Base-by-base conservation (phyloP, 495 filamentous ascomycete species). In the Pyronema omphalodes region DNA sequence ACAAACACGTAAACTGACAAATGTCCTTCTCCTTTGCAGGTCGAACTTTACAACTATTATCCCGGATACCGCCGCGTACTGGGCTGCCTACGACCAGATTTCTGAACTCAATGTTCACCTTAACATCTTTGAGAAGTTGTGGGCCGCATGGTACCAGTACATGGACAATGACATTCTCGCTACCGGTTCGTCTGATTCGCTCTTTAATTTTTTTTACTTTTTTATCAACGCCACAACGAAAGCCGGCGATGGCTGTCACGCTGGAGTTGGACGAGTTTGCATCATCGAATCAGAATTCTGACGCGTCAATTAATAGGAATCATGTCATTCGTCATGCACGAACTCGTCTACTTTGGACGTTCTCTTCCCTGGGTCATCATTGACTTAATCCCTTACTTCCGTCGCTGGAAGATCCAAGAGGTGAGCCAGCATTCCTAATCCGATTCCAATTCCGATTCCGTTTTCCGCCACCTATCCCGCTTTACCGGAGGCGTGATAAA, bases 111-210 rank as follows among this genome's bases (percentile, higher is more conserved):
- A 91, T 75, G 73, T 93, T 48, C 77, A 89, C 45, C 75, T 96
- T 47, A 94, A 91, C 68, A 69, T 84, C 48, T 72, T 79, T 60
- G 89, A 96, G 71, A 75, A 79, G 49, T 69, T 93, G 50, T 96
- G 89, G 89, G 83, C 85, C 19, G 86, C 89, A 66, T 85, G 89
- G 89, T 96, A 96, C 67, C 78, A 88, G n/a, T 96, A 82, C 78
- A 93, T 96, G 86, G 84, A 88, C 63, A 95, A 96, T 63, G 89
- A 96, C 74, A 80, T 83, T 45, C 80, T 96, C 37, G 89, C 89
- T 48, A 96, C 89, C 11, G 89, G 61, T 53, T 52, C 36, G 50
- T 34, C 12, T 37, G 3, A 15, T 51, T 51, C 23, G 19, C 12
- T 17, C 48, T 8, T 12, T 14, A 34, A 15, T n/a, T n/a, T n/a